Evolutionary conservation across 371 early-diverging fungal species (phyloP).

Genomic region (Neoconidiobolus thromboides): DNA sequence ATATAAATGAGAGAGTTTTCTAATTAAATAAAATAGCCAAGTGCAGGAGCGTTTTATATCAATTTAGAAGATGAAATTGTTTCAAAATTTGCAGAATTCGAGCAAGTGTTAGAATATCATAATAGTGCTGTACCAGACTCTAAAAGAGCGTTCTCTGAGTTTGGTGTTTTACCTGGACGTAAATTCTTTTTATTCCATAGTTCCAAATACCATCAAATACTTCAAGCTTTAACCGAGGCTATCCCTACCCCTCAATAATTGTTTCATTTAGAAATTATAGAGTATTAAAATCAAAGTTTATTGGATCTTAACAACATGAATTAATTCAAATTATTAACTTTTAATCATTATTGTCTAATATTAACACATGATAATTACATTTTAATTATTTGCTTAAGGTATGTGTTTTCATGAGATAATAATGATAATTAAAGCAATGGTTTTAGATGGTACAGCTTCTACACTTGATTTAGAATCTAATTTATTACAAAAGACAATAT

Average conservation of each 20-base stretch:
- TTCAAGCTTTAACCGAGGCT: conserved; percentile 14
- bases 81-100: conserved; percentile 30
- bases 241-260: conserved; percentile 2
- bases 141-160: conserved; percentile 60
- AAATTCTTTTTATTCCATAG: conserved; percentile 49
- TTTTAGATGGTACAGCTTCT: too few species aligned
- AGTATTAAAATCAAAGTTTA: too few species aligned
- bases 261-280: background rate
- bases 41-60: conserved; percentile 41
- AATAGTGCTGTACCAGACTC: conserved; percentile 43
- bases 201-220: conserved; percentile 30
- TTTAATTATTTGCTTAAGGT: too few species aligned
- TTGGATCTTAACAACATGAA: too few species aligned
- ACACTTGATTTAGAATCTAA: too few species aligned
- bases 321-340: too few species aligned
- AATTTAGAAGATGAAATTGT: conserved; percentile 88
- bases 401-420: too few species aligned
- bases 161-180: conserved; percentile 61
- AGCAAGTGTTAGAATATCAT: conserved; percentile 50
- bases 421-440: too few species aligned
- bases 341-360: too few species aligned
- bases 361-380: too few species aligned
- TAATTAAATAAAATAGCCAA: conserved; percentile 10
- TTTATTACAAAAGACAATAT: too few species aligned
- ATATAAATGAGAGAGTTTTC: background rate